Conservation (phyloP, 108 stramenopile genomes). For the Bacterosira constricta region DNA sequence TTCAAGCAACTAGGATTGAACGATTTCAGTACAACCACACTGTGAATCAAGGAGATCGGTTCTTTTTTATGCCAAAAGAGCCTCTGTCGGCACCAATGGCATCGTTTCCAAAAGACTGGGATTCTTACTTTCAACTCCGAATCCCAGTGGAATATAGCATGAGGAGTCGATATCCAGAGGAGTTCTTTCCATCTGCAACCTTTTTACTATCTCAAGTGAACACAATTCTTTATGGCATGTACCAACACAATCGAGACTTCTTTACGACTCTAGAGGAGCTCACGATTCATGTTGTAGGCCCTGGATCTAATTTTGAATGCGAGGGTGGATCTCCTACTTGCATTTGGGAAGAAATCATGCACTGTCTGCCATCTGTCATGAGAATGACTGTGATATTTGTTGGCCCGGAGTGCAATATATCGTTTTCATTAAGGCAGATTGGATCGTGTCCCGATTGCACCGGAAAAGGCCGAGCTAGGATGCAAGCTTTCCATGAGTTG, state of each 20-base stretch:
- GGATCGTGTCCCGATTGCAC: neutral
- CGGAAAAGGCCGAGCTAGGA: neutral
- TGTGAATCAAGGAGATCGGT: neutral
- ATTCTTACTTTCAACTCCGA: neutral
- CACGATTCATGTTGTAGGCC: neutral
- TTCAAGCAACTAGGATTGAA: neutral
- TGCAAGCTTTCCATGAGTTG: neutral
- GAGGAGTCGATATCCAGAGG: neutral
- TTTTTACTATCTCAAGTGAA: constrained; percentile 3
- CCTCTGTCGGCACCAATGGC: neutral
- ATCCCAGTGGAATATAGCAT: neutral
- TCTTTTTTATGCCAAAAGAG: neutral
- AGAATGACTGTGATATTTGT: neutral
- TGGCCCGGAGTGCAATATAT: neutral
- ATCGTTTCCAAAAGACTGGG: neutral
- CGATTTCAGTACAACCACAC: neutral
- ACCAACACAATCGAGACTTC: neutral
- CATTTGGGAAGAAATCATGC: constrained; percentile 6
- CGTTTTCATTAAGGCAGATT: neutral
- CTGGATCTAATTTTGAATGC: neutral
- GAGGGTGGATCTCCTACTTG: neutral
- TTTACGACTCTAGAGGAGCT: neutral
- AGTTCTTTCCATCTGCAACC: neutral
- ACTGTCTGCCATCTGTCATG: neutral
- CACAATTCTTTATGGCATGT: neutral